phyloP scores from a whole-genome alignment of 768 basidiomycete species.

The Mycena maculata region DNA sequence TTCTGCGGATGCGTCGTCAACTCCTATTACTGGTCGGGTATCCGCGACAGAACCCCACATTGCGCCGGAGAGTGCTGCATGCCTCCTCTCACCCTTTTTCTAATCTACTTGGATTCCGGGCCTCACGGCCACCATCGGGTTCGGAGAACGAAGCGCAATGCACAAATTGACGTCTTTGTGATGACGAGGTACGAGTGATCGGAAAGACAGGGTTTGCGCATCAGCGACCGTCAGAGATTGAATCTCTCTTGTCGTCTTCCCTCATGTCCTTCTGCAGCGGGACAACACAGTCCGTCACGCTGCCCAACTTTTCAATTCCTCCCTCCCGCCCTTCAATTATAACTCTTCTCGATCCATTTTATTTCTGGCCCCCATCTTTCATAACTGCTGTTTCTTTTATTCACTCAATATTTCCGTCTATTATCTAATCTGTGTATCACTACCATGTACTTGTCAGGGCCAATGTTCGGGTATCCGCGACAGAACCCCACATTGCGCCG shows the following conservation, averaged over 20 bases:
- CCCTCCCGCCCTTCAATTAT: not conserved
- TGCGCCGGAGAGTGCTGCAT: not conserved
- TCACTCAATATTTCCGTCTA: not conserved
- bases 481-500: not conserved
- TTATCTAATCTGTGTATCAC: not conserved
- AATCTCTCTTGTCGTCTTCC: no score
- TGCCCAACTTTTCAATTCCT: not conserved
- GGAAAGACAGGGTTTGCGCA: not conserved
- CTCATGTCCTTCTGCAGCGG: no score
- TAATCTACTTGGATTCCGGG: not conserved
- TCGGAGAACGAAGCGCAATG: not conserved
- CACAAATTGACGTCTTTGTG: not conserved
- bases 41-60: not conserved
- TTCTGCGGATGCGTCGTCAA: not conserved
- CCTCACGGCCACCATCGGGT: not conserved
- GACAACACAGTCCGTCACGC: not conserved
- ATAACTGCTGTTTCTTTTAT: not conserved
- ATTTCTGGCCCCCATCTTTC: no score
- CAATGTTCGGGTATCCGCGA: not conserved
- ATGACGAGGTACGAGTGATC: not conserved
- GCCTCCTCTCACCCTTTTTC: not conserved
- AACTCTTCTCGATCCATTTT: not conserved
- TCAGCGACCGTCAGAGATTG: not conserved
- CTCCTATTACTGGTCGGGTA: not conserved
- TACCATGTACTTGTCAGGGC: not conserved